A percentile compares a stretch with the other conserved stretches of the same genome.
Conservation (phyloP, 2,329 filamentous ascomycete genomes). For the Aspergillus calidoustus region DNA sequence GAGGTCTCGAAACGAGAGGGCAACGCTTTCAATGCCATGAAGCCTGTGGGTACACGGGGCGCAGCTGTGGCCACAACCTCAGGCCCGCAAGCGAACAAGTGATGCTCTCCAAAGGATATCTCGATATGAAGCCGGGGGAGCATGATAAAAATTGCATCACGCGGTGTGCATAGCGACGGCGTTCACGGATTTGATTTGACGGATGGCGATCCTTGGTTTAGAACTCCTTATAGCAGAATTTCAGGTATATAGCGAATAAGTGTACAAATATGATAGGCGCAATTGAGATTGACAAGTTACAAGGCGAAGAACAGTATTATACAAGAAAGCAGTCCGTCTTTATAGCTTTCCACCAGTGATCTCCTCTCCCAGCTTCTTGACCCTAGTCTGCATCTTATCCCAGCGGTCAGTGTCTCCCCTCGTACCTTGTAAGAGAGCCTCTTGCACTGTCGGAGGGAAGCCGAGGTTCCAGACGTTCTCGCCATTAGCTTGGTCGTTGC, state of each 20-base stretch:
- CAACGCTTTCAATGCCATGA: slow-evolving; percentile 24
- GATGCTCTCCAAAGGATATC: neutral
- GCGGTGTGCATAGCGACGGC: slow-evolving; percentile 23
- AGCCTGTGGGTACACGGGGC: slow-evolving; percentile 33
- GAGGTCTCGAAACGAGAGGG: slow-evolving; percentile 55
- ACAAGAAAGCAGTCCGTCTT: slow-evolving; percentile 24
- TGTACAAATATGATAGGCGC: slow-evolving; percentile 13
- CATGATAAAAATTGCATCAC: neutral
- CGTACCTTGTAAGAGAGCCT: slow-evolving; percentile 35
- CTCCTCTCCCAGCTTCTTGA: slow-evolving; percentile 68
- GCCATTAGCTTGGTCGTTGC: slow-evolving; percentile 46
- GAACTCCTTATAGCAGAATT: slow-evolving; percentile 5
- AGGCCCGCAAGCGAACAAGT: slow-evolving; percentile 2
- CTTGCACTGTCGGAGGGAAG: slow-evolving; percentile 47
- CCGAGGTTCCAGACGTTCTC: slow-evolving; percentile 58
- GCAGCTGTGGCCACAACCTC: slow-evolving; percentile 35
- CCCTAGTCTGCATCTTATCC: slow-evolving; percentile 58
- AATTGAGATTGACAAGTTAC: slow-evolving; percentile 14
- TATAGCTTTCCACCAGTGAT: slow-evolving; percentile 69
- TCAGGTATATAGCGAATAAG: slow-evolving; percentile 22
- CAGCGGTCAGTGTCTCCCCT: slow-evolving; percentile 40
- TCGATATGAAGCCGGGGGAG: neutral
- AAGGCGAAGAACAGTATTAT: slow-evolving; percentile 26
- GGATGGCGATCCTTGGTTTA: neutral
- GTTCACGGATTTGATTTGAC: slow-evolving; percentile 7